Conservation (phyloP, 306 rosid species). For the Rosa multiflora region DNA sequence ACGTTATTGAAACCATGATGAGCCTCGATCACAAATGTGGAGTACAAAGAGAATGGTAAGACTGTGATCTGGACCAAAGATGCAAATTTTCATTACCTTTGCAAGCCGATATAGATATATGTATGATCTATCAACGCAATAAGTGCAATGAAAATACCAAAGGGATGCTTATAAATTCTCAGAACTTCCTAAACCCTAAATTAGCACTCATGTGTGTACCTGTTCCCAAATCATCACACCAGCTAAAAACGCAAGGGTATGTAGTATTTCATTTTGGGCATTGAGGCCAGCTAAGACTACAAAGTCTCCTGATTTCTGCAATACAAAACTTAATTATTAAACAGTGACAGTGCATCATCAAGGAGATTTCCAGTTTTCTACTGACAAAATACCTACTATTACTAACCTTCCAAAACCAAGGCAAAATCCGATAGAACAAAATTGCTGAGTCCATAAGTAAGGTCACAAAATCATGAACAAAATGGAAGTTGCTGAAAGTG, state of each 20-base stretch:
- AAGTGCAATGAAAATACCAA: no score
- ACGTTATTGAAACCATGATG: conserved; percentile 88
- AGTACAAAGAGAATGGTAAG: conserved; percentile 84
- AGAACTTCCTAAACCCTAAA: neutral
- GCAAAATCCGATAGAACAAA: conserved; percentile 67
- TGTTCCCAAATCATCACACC: conserved; percentile 90
- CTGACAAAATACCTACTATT: conserved; percentile 1
- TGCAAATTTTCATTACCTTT: neutral
- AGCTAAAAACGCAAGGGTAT: conserved; percentile 75
- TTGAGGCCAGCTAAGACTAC: conserved; percentile 58
- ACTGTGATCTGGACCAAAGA: conserved; percentile 68
- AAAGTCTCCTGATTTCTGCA: conserved; percentile 73
- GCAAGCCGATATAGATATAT: neutral
- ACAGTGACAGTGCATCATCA: conserved; percentile 20
- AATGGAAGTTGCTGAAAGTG: conserved; percentile 76
- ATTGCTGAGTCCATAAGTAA: conserved; percentile 77
- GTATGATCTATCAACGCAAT: neutral
- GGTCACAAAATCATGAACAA: conserved; percentile 74
- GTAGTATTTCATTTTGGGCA: conserved; percentile 83
- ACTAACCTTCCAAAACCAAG: conserved; percentile 95
- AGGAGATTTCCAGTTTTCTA: conserved; percentile 4
- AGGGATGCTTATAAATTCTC: neutral
- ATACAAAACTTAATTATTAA: neutral
- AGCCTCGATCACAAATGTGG: conserved; percentile 88
- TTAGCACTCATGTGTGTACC: conserved; percentile 39